Evolutionary conservation across 2,329 filamentous ascomycete species (phyloP), one percentile per base, ranked within the genome.

Genomic region (Penicillium sclerotiorum): DNA sequence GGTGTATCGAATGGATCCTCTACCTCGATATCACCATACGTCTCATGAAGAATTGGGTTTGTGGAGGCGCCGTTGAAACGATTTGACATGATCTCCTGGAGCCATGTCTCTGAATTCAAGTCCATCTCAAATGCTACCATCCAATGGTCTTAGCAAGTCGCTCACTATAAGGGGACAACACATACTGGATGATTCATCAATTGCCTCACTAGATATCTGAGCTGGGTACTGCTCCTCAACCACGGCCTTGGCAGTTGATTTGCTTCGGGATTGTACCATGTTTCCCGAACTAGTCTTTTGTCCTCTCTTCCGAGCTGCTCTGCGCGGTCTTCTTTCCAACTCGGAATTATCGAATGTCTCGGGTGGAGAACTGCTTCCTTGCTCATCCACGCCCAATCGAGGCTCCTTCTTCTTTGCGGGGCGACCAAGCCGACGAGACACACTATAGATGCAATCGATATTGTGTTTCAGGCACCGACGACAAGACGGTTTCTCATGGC

Each of bases 401-500:
- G 37, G 15, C 5, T 48, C 42, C 38, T 57, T 64, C 43, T 64
- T 69, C 46, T 70, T 71, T 1, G 67, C 64, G 1, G 68, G 68
- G 25, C 68, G 53, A 12, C 68, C 68, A 4, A 71, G 41, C 12
- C 67, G 64, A 9, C 67, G 58, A 8, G 68, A 71, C 33, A 71
- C 62, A 37, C 68, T 70, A 45, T 71, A 71, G 18, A 71, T 55
- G 23, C 68, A 71, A 4, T 61, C 56, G 4, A 69, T 63, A 17
- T 66, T 65, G 15, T 71, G 67, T 27, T 66, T 68, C 38, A 64
- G 64, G 25, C 68, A 71, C 25, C 68, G 55, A 13, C 61, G 62
- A 50, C 68, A 71, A 1, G 66, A 63, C 7, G 66, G 66, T 18
- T 63, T 68, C 45, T 70, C 66, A 50, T 71, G 68, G 20, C 68